phyloP scores from a whole-genome alignment of 176 grass and related monocot genomes.

The Bolboschoenus planiculmis region DNA sequence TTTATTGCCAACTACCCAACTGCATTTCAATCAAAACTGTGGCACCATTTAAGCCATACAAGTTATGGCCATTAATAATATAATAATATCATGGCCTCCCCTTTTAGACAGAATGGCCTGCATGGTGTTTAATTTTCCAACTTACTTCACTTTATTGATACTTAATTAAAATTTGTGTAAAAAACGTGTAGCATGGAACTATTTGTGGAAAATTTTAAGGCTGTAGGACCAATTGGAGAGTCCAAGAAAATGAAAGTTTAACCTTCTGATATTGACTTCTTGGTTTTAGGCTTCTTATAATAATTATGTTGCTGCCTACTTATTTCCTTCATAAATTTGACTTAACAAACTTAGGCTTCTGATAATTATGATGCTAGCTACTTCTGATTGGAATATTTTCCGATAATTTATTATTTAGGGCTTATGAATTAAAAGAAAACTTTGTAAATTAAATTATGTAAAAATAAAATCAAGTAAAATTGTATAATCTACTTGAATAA shows the following conservation, averaged over 20 bases:
- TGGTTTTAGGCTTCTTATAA: neutral
- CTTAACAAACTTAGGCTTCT: neutral
- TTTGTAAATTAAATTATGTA: too few species aligned
- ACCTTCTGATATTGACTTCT: neutral
- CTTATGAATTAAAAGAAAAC: too few species aligned
- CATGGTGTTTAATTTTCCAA: neutral
- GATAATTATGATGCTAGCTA: neutral
- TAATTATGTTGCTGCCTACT: neutral
- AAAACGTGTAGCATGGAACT: neutral
- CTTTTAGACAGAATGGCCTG: neutral
- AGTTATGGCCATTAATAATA: neutral
- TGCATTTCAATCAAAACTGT: conserved; percentile 1
- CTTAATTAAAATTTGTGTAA: neutral
- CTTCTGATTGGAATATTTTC: too few species aligned
- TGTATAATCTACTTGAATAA: too few species aligned
- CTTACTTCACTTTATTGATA: neutral
- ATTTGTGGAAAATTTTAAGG: neutral
- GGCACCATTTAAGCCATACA: neutral
- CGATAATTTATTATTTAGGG: too few species aligned
- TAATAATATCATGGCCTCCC: neutral
- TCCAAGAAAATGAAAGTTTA: neutral
- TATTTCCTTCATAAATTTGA: neutral
- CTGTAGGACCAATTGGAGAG: neutral
- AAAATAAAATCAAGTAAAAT: too few species aligned
- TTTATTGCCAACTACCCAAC: conserved; percentile 13